A percentile compares a stretch with the other conserved stretches of the same genome.
phyloP scores from a whole-genome alignment of 2,329 filamentous ascomycete species.

The Cercospora canescens region DNA sequence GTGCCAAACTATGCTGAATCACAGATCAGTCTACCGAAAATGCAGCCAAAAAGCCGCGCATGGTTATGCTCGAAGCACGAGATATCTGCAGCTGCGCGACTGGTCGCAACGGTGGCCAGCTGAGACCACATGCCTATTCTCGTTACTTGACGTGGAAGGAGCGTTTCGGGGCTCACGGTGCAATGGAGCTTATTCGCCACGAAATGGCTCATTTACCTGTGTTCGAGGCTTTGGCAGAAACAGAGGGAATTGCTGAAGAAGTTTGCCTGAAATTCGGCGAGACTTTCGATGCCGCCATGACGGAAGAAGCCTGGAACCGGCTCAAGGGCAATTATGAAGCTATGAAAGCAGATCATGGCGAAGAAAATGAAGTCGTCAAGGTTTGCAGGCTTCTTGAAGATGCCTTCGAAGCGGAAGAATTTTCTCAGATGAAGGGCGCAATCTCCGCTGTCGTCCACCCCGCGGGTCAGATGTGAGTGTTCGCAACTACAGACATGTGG shows the following conservation, averaged over 20 bases:
- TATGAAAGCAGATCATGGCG: constrained; percentile 33
- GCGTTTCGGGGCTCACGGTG: constrained; percentile 32
- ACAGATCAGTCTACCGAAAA: constrained; percentile 17
- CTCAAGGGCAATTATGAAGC: constrained; percentile 32
- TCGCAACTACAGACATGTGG: not conserved
- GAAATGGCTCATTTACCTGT: constrained; percentile 31
- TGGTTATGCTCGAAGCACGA: constrained; percentile 24
- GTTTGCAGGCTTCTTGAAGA: constrained; percentile 27
- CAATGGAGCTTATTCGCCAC: constrained; percentile 33
- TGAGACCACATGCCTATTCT: constrained; percentile 33
- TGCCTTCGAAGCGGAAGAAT: constrained; percentile 29
- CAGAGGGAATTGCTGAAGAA: constrained; percentile 32
- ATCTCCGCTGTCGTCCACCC: constrained; percentile 34
- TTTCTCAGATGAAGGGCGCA: constrained; percentile 36
- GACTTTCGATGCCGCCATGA: constrained; percentile 39
- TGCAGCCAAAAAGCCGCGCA: constrained; percentile 13
- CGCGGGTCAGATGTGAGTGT: constrained; percentile 28
- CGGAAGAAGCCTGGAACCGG: constrained; percentile 33
- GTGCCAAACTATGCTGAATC: not conserved
- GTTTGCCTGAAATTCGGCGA: constrained; percentile 34
- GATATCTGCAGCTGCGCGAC: constrained; percentile 24
- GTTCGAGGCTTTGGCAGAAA: constrained; percentile 22
- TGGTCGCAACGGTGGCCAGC: constrained; percentile 27
- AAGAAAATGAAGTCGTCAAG: constrained; percentile 32
- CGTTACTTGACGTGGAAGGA: constrained; percentile 34